phyloP scores from a whole-genome alignment of 2,329 filamentous ascomycete species.

The Blastomyces gilchristii region DNA sequence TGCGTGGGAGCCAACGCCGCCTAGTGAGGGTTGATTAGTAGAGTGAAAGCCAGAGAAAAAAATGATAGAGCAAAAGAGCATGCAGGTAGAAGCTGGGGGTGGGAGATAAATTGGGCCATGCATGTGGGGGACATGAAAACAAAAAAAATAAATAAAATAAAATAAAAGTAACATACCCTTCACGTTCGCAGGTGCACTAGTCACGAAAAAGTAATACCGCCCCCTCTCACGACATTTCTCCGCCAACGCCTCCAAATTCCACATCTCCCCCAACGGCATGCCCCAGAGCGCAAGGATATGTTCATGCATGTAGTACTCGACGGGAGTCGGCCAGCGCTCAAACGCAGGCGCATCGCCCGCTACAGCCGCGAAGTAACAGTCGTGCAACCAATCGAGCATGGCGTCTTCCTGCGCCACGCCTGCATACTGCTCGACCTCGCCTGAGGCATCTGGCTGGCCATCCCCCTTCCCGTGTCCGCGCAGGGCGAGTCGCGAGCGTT shows the following conservation, averaged over 20 bases:
- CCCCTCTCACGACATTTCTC: constrained; percentile 27
- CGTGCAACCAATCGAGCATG: constrained; percentile 56
- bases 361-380: constrained; percentile 57
- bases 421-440: constrained; percentile 37
- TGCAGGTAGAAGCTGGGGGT: not conserved
- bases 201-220: constrained; percentile 35
- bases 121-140: not conserved
- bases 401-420: constrained; percentile 46
- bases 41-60: not conserved
- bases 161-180: constrained; percentile 24
- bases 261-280: constrained; percentile 38
- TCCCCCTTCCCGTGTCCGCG: constrained; percentile 16
- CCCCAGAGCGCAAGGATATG: constrained; percentile 36
- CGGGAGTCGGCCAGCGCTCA: constrained; percentile 49
- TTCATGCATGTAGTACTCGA: constrained; percentile 31
- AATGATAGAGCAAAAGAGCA: not conserved
- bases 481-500: constrained; percentile 25
- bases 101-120: no score
- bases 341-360: constrained; percentile 54
- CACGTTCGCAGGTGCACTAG: constrained; percentile 34
- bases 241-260: constrained; percentile 33
- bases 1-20: constrained; percentile 21
- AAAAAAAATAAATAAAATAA: not conserved
- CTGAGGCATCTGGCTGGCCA: constrained; percentile 12
- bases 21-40: constrained; percentile 10